These are phyloP conservation scores for Suillus discolor DNA, from an alignment of 768 basidiomycete species.

Conservation along the genomic window DNA sequence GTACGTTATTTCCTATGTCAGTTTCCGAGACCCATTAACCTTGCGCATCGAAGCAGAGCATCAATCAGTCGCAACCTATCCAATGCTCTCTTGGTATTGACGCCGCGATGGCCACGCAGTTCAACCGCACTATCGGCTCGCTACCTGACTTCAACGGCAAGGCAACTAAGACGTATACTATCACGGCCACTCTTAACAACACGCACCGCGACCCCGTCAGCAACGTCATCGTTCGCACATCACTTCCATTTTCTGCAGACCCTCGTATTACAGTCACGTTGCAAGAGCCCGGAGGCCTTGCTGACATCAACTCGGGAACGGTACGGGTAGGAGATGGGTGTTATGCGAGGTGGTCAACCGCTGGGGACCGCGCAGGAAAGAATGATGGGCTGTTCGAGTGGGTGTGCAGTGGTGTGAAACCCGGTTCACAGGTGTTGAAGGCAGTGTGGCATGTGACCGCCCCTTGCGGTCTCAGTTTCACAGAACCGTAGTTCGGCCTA, in stretches of 20 bases:
- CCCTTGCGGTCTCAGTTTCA: constrained; percentile 21
- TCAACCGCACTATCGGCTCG: constrained; percentile 16
- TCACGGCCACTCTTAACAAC: constrained; percentile 18
- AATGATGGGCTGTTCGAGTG: constrained; percentile 31
- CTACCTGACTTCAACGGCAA: constrained; percentile 13
- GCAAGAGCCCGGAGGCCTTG: constrained; percentile 28
- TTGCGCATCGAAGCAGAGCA: constrained; percentile 10
- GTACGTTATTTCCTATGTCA: constrained; percentile 16
- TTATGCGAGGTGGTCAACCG: constrained; percentile 24
- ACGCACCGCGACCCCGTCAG: constrained; percentile 14
- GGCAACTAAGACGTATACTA: constrained; percentile 22
- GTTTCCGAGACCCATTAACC: background rate
- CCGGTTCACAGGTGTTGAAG: constrained; percentile 28
- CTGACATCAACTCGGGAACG: constrained; percentile 20
- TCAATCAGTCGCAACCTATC: constrained; percentile 17
- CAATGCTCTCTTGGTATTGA: constrained; percentile 26
- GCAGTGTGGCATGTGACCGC: constrained; percentile 32
- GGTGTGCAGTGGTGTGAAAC: constrained; percentile 25
- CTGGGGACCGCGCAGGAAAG: constrained; percentile 20
- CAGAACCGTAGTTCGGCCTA: constrained; percentile 13
- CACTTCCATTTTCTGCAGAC: constrained; percentile 30
- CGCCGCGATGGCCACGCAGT: constrained; percentile 15
- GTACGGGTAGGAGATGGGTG: constrained; percentile 16
- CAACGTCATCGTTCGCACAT: constrained; percentile 26
- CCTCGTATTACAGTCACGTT: constrained; percentile 29